A percentile compares a stretch with the other conserved stretches of the same genome.
Conservation (phyloP, 768 basidiomycete species). For the Macrolepiota fuliginosa region DNA sequence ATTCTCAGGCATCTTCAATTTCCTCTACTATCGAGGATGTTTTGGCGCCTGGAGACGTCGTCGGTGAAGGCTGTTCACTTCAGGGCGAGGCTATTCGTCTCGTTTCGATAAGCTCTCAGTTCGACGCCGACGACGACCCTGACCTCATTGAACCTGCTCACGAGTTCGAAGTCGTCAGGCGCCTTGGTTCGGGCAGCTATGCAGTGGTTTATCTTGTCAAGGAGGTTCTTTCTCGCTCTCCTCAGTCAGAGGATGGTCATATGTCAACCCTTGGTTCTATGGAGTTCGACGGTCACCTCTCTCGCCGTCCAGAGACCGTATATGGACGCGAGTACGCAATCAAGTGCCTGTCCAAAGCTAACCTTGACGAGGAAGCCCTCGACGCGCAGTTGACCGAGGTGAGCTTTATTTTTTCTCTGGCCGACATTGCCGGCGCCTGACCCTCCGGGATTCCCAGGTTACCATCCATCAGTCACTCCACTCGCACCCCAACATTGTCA, state of each 20-base stretch:
- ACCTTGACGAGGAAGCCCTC: constrained; percentile 86
- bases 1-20: constrained; percentile 33
- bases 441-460: constrained; percentile 46
- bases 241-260: constrained; percentile 53
- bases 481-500: constrained; percentile 91
- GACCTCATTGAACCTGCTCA: constrained; percentile 48
- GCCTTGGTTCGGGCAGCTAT: constrained; percentile 87
- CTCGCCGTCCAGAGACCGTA: constrained; percentile 33
- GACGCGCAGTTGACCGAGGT: constrained; percentile 91
- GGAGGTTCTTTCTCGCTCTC: constrained; percentile 55
- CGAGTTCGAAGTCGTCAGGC: constrained; percentile 82
- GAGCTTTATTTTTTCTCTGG: constrained; percentile 16
- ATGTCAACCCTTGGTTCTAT: constrained; percentile 54
- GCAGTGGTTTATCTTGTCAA: constrained; percentile 93
- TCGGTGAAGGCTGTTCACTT: constrained; percentile 64
- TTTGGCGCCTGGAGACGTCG: constrained; percentile 67
- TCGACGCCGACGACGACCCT: constrained; percentile 27
- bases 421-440: constrained; percentile 15
- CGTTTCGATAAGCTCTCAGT: constrained; percentile 43
- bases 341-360: constrained; percentile 93
- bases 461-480: constrained; percentile 93
- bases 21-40: constrained; percentile 57
- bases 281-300: constrained; percentile 44
- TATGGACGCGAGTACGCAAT: constrained; percentile 90
- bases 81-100: constrained; percentile 66